These are phyloP conservation scores for Limnanthes douglasii DNA, from an alignment of 345 rosid species.

Conservation along the genomic window DNA sequence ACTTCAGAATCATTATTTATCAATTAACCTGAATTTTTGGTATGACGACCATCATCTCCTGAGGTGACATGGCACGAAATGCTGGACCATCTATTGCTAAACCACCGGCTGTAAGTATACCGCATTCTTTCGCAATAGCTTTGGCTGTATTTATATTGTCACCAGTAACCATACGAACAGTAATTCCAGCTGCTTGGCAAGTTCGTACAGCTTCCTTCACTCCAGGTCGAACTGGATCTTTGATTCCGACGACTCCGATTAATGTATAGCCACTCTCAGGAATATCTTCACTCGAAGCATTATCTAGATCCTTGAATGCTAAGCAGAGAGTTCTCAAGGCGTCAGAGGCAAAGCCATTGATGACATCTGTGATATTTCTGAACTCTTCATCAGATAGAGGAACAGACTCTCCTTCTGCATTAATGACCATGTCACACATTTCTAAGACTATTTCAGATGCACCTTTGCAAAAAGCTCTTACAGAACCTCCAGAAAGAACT, in stretches of 20 bases:
- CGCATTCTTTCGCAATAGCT: conserved; percentile 74
- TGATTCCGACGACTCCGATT: conserved; percentile 54
- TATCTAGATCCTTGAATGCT: conserved; percentile 40
- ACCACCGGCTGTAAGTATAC: conserved; percentile 45
- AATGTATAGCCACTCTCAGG: conserved; percentile 51
- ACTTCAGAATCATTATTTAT: neutral
- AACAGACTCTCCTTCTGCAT: conserved; percentile 24
- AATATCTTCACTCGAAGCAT: conserved; percentile 22
- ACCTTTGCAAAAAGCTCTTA: conserved; percentile 53
- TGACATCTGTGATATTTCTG: conserved; percentile 22
- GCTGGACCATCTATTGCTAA: conserved; percentile 65
- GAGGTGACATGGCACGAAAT: conserved; percentile 40
- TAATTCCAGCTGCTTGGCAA: conserved; percentile 61
- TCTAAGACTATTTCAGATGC: conserved; percentile 55
- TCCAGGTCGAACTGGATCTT: conserved; percentile 62
- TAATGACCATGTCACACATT: conserved; percentile 36
- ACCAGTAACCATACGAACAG: conserved; percentile 64
- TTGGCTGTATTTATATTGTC: conserved; percentile 61
- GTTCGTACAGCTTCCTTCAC: conserved; percentile 49
- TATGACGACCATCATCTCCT: conserved; percentile 35
- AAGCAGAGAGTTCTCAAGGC: conserved; percentile 64
- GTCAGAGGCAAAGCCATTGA: conserved; percentile 44
- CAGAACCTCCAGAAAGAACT: conserved; percentile 26
- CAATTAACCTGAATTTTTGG: conserved; percentile 49
- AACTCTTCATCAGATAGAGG: conserved; percentile 30